These are phyloP conservation scores for Ajuga chamaepitys DNA, from an alignment of 257 asterid species.

Conservation along the genomic window DNA sequence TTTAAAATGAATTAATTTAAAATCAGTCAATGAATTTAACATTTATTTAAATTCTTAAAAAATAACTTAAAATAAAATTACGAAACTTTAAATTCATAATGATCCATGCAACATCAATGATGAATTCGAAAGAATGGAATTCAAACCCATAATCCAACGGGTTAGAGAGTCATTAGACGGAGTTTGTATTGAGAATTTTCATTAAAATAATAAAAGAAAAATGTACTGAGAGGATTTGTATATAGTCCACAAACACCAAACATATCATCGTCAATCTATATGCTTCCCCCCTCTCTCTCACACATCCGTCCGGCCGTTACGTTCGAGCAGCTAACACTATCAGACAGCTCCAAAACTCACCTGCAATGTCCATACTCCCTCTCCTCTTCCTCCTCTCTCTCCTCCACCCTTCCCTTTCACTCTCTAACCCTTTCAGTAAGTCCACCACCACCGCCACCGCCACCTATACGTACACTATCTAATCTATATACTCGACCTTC, in stretches of 20 bases:
- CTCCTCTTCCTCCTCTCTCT: conserved; percentile 16
- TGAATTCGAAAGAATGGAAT: too few relatives aligned
- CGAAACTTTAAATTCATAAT: too few relatives aligned
- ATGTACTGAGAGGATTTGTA: too few relatives aligned
- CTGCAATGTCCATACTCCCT: conserved; percentile 26
- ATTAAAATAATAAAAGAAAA: too few relatives aligned
- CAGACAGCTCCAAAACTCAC: conserved; percentile 11
- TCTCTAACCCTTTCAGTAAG: conserved; percentile 38
- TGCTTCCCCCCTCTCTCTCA: conserved; percentile 11
- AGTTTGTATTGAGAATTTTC: too few relatives aligned
- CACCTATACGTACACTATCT: not conserved
- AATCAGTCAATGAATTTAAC: too few relatives aligned
- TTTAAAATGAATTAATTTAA: too few relatives aligned
- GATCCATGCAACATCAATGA: too few relatives aligned
- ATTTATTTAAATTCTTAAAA: too few relatives aligned
- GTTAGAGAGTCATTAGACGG: too few relatives aligned
- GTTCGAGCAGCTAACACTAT: conserved; percentile 16
- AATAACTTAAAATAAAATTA: too few relatives aligned
- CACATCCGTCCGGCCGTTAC: conserved; percentile 8
- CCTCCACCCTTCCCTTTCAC: conserved; percentile 11
- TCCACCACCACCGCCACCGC: not conserved
- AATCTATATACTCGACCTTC: not conserved
- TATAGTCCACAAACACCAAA: not conserved
- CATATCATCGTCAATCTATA: conserved; percentile 18
- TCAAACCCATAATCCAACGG: too few relatives aligned